Conservation (phyloP, 805 yeast species). For the Nematodospora valgi region DNA sequence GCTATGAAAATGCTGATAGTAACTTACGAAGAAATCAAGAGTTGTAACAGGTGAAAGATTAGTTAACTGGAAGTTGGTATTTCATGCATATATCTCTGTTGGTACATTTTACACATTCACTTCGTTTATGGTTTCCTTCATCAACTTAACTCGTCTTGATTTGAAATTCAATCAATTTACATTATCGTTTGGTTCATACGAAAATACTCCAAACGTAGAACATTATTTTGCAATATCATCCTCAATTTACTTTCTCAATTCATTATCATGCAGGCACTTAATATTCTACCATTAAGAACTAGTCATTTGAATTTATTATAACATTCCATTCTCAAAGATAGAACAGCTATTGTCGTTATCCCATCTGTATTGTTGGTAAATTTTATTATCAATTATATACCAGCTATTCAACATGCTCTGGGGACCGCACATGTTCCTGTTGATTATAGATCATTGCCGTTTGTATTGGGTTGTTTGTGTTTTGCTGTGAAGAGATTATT, state of each 20-base stretch:
- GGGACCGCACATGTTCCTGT: constrained; percentile 39
- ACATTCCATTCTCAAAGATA: constrained; percentile 34
- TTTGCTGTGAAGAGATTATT: constrained; percentile 42
- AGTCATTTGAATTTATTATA: constrained; percentile 41
- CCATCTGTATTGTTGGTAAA: constrained; percentile 35
- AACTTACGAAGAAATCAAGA: constrained; percentile 43
- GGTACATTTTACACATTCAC: constrained; percentile 42
- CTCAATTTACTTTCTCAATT: constrained; percentile 43
- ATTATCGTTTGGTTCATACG: constrained; percentile 33
- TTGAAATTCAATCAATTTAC: constrained; percentile 30
- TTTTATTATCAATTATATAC: constrained; percentile 41
- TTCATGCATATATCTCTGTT: constrained; percentile 41
- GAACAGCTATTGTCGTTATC: constrained; percentile 30
- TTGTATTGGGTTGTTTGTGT: constrained; percentile 41
- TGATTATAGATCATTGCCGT: constrained; percentile 44
- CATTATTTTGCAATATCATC: constrained; percentile 30
- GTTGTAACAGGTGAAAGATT: constrained; percentile 38
- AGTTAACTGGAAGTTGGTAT: constrained; percentile 34
- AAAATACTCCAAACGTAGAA: constrained; percentile 18
- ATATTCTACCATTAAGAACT: constrained; percentile 41
- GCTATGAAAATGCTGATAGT: constrained; percentile 44
- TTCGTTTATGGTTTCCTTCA: constrained; percentile 38
- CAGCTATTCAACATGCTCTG: constrained; percentile 33
- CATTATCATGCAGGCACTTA: constrained; percentile 47
- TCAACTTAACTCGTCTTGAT: constrained; percentile 34